Conservation (phyloP, 2,329 filamentous ascomycete genomes). For the Pseudogymnoascus sp. region DNA sequence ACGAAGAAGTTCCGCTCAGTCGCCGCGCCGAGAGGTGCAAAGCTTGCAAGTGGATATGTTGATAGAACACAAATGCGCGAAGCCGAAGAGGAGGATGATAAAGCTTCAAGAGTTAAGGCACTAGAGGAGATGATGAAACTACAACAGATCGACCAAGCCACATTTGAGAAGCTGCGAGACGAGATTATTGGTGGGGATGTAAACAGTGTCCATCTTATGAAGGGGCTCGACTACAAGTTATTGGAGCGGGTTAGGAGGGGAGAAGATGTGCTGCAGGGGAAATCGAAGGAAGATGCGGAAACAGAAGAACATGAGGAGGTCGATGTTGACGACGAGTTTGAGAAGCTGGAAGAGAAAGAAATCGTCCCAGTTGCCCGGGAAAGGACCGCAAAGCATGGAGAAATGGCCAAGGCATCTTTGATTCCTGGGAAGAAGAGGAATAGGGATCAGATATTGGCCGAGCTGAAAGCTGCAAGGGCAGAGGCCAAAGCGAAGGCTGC, state of each 20-base stretch:
- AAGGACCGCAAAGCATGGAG: conserved; percentile 49
- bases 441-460: conserved; percentile 59
- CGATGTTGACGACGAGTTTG: conserved; percentile 61
- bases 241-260: conserved; percentile 61
- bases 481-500: conserved; percentile 48
- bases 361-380: conserved; percentile 45
- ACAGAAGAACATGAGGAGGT: conserved; percentile 23
- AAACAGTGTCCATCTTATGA: conserved; percentile 76
- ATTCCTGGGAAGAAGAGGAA: conserved; percentile 54
- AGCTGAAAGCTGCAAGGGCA: conserved; percentile 55
- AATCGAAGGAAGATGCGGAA: conserved; percentile 19
- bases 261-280: conserved; percentile 49
- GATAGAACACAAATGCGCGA: conserved; percentile 68
- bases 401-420: conserved; percentile 47
- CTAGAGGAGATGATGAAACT: conserved; percentile 77
- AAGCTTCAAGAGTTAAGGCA: conserved; percentile 62
- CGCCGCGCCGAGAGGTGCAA: conserved; percentile 74
- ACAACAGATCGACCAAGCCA: conserved; percentile 72
- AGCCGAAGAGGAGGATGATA: conserved; percentile 45
- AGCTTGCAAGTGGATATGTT: conserved; percentile 70
- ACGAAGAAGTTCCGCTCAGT: conserved; percentile 68
- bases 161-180: conserved; percentile 66
- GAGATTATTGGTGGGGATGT: conserved; percentile 80
- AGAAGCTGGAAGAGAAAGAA: conserved; percentile 48
- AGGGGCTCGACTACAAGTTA: conserved; percentile 82